phyloP scores from a whole-genome alignment of 169 alveolate genomes.

The Miamiensis avidus region DNA sequence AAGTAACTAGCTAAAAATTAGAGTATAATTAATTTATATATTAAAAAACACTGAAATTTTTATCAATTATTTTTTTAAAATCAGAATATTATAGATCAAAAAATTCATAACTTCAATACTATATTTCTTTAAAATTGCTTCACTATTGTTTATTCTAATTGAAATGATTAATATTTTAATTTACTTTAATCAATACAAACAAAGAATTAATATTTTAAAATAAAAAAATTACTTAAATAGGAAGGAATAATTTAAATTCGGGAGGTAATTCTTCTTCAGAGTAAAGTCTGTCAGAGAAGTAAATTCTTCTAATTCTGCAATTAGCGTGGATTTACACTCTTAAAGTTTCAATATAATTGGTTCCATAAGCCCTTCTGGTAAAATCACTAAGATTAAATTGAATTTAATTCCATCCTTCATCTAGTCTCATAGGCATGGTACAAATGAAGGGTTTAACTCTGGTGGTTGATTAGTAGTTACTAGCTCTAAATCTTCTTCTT shows the following conservation, averaged over 20 bases:
- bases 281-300: constrained; percentile 94
- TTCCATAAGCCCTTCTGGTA: constrained; percentile 97
- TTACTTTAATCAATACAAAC: too few relatives aligned
- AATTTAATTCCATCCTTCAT: constrained; percentile 97
- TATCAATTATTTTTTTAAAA: too few relatives aligned
- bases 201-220: neutral
- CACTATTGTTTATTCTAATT: too few relatives aligned
- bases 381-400: constrained; percentile 96
- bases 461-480: constrained; percentile 95
- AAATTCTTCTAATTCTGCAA: constrained; percentile 95
- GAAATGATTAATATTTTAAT: too few relatives aligned
- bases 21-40: too few relatives aligned
- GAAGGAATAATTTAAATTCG: constrained; percentile 48
- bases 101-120: too few relatives aligned
- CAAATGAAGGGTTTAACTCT: constrained; percentile 96
- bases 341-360: constrained; percentile 95
- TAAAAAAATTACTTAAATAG: constrained; percentile 26
- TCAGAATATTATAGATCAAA: too few relatives aligned
- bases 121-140: too few relatives aligned
- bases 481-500: constrained; percentile 95
- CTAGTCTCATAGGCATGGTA: constrained; percentile 98
- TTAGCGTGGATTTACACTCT: constrained; percentile 96
- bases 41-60: too few relatives aligned
- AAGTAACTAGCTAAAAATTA: too few relatives aligned
- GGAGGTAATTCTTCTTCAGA: constrained; percentile 88